Evolutionary conservation across 2,329 filamentous ascomycete species (phyloP).

Genomic region (Alternaria arbusti): DNA sequence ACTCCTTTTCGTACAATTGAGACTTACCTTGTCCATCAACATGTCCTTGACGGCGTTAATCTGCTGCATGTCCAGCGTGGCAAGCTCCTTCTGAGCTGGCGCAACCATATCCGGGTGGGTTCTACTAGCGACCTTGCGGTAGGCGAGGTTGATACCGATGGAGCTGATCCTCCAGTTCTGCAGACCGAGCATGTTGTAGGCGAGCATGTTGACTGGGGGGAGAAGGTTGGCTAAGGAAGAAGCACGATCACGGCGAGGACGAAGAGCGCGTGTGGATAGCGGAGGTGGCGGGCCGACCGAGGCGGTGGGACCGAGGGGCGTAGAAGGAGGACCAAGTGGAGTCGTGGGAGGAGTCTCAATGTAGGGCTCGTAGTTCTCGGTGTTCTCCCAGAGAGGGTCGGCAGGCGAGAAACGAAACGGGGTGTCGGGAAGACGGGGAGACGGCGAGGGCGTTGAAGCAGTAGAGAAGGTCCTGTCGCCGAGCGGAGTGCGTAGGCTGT

Average conservation of each 20-base stretch:
- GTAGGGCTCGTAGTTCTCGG: constrained; percentile 24
- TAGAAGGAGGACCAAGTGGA: background rate
- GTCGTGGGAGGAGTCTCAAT: background rate
- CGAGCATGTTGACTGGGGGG: constrained; percentile 15
- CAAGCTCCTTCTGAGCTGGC: constrained; percentile 13
- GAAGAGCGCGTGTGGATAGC: background rate
- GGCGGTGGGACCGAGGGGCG: constrained; percentile 4
- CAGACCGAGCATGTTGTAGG: constrained; percentile 28
- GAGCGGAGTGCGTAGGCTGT: constrained; percentile 13
- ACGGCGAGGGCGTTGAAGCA: constrained; percentile 14
- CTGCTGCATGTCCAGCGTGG: constrained; percentile 30
- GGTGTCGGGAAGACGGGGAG: constrained; percentile 8
- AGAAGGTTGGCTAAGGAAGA: background rate
- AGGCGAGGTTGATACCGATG: constrained; percentile 24
- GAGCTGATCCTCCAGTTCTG: constrained; percentile 15
- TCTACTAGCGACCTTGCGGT: constrained; percentile 16
- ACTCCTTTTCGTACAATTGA: background rate
- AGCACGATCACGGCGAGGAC: background rate
- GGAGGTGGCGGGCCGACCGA: background rate
- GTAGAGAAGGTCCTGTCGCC: constrained; percentile 4
- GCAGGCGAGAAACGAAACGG: constrained; percentile 16
- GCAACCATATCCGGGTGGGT: constrained; percentile 32
- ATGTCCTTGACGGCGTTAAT: constrained; percentile 35
- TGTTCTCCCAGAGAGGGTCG: constrained; percentile 24
- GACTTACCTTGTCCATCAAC: constrained; percentile 13